phyloP scores from a whole-genome alignment of 2,329 filamentous ascomycete species.

The Metarhizium rileyi region DNA sequence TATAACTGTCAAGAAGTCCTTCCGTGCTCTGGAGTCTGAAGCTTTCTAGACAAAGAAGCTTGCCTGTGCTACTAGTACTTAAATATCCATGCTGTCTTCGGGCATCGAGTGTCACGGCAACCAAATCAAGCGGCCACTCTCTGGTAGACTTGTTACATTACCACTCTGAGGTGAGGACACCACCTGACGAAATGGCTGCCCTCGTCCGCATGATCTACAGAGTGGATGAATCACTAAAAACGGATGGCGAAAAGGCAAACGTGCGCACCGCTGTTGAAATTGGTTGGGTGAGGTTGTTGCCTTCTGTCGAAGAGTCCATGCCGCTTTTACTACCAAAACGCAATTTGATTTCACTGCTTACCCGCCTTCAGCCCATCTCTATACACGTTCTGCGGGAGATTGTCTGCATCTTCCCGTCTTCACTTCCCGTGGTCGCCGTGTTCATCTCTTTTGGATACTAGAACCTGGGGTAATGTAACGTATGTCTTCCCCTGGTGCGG shows the following conservation, averaged over 20 bases:
- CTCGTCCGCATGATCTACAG: neutral
- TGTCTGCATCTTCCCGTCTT: constrained; percentile 1
- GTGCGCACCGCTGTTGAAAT: neutral
- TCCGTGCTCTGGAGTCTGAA: neutral
- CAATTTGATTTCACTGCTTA: neutral
- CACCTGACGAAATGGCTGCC: neutral
- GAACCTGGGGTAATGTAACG: neutral
- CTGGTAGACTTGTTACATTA: neutral
- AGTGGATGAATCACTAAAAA: neutral
- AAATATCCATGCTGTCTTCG: neutral
- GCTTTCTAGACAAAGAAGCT: neutral
- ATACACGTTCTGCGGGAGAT: neutral
- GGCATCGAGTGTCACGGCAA: neutral
- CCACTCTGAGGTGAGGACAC: neutral
- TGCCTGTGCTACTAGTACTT: neutral
- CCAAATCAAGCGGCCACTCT: neutral
- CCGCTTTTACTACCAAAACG: neutral
- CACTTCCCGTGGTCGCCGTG: neutral
- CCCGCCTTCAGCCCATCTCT: neutral
- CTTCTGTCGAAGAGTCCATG: neutral
- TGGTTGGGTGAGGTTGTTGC: neutral
- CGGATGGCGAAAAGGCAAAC: neutral
- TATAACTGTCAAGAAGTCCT: neutral
- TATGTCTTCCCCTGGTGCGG: constrained; percentile 2
- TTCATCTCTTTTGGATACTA: neutral